Base-by-base conservation (phyloP, 495 filamentous ascomycete genomes). In the Talaromyces borbonicus region DNA sequence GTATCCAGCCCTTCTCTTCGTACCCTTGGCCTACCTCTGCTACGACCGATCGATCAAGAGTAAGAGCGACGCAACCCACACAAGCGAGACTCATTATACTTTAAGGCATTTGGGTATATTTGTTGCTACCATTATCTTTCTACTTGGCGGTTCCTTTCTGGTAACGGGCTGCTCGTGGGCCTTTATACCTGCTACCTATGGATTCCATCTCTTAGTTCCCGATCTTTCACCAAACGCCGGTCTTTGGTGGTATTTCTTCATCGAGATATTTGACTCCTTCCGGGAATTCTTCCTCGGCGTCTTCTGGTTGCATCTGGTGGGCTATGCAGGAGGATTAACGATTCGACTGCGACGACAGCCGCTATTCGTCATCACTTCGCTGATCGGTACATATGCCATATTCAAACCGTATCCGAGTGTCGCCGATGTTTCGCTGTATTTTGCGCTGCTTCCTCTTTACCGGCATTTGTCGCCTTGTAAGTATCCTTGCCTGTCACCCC, bases 161-260 rank as follows among this genome's bases (percentile, higher is more conserved):
- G 67, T 96, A 27, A 90, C 84, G 2, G 85, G 81, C 16, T 73
- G 75, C 26, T 87, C 84, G 23, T 88, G 83, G 77, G 80, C 89
- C 42, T 97, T 96, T 57, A 63, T 97, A 5, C 67, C 75, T 2
- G 85, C 88, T 8, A 95, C 90, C 1, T 98, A 98, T 58, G 87
- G 90, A 46, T 84, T 94, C 20, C 88, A 90, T 53, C 72, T 98
- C 11, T 78, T 92, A 3, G 79, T 98, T 3, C 89, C 89, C 1
- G 93, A 97, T 64, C 70, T 98, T 33, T 90, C 90, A 0, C 92
- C 92, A 18, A 98, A 97, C 52, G 81, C 93, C 30, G 92, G 92
- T 1, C 73, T 98, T 0, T 98, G 92, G 92, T 98, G 92, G 92
- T 98, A 98, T 67, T 98, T 97, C 65, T 97, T 98, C 67, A 93